These are phyloP conservation scores for Penicillium sp. DNA, from an alignment of 2,329 filamentous ascomycete genomes.

Conservation along the genomic window DNA sequence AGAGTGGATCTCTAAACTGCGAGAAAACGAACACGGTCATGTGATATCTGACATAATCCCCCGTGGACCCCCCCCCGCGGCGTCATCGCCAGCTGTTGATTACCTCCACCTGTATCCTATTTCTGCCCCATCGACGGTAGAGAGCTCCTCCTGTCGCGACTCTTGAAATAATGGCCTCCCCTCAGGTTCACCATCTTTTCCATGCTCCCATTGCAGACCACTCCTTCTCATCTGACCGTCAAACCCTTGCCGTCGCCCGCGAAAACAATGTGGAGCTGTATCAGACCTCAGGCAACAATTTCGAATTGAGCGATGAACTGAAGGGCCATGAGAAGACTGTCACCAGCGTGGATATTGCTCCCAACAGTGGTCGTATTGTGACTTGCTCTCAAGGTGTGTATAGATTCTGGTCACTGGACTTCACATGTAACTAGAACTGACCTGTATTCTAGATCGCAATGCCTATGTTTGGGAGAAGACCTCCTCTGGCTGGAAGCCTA, in stretches of 20 bases:
- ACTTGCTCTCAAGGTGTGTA: conserved; percentile 87
- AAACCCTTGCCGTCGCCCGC: conserved; percentile 84
- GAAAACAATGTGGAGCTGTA: conserved; percentile 92
- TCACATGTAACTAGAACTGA: background rate
- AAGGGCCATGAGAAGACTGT: conserved; percentile 97
- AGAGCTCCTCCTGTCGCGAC: conserved; percentile 89
- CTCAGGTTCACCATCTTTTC: conserved; percentile 95
- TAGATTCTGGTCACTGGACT: background rate
- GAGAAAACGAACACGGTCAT: conserved; percentile 9
- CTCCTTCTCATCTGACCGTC: conserved; percentile 91
- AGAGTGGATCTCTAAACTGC: conserved; percentile 9
- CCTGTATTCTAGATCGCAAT: conserved; percentile 70
- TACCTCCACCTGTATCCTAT: conserved; percentile 1
- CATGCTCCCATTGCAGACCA: conserved; percentile 96
- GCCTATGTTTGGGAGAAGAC: conserved; percentile 97
- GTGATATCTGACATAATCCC: background rate
- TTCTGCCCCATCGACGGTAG: conserved; percentile 69
- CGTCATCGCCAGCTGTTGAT: conserved; percentile 5
- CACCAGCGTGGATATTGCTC: conserved; percentile 93
- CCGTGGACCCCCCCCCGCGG: background rate
- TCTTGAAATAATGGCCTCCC: conserved; percentile 66
- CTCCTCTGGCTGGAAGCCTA: conserved; percentile 91
- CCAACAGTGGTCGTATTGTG: conserved; percentile 86
- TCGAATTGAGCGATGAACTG: conserved; percentile 84
- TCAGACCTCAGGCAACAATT: conserved; percentile 67